These are phyloP conservation scores for Vanilla planifolia DNA, from an alignment of 106 monocot species.

Conservation along the genomic window DNA sequence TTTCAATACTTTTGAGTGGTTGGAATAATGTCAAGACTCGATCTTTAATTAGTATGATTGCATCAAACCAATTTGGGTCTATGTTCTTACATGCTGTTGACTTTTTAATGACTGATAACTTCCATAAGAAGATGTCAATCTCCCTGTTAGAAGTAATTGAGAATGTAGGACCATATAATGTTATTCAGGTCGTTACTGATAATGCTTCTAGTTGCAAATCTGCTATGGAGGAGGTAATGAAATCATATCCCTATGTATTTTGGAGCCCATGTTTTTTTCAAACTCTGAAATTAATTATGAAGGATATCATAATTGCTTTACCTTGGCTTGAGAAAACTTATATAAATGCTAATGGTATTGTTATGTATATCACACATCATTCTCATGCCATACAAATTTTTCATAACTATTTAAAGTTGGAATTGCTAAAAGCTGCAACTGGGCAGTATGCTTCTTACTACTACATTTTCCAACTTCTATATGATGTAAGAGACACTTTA, in stretches of 20 bases:
- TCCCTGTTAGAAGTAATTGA: slow-evolving; percentile 29
- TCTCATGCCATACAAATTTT: slow-evolving; percentile 34
- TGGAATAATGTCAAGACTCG: slow-evolving; percentile 33
- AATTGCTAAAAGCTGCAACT: slow-evolving; percentile 26
- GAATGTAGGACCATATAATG: slow-evolving; percentile 35
- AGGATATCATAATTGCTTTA: slow-evolving; percentile 24
- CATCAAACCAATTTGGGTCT: slow-evolving; percentile 44
- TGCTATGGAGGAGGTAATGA: slow-evolving; percentile 29
- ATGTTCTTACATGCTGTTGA: slow-evolving; percentile 35
- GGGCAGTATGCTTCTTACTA: slow-evolving; percentile 21
- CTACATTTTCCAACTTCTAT: slow-evolving; percentile 21
- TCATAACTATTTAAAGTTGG: slow-evolving; percentile 26
- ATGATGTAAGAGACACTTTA: slow-evolving; percentile 36
- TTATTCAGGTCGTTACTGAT: slow-evolving; percentile 47
- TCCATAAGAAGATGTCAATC: slow-evolving; percentile 23
- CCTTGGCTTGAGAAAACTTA: slow-evolving; percentile 36
- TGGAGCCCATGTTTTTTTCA: slow-evolving; percentile 44
- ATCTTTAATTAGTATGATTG: slow-evolving; percentile 32
- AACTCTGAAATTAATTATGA: slow-evolving; percentile 37
- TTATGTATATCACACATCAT: slow-evolving; percentile 37
- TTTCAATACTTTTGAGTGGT: slow-evolving; percentile 36
- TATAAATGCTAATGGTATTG: slow-evolving; percentile 25
- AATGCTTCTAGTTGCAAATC: slow-evolving; percentile 22
- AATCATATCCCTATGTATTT: slow-evolving; percentile 38
- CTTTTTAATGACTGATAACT: slow-evolving; percentile 20